Conservation (phyloP, 805 yeast genomes). For the Schwanniomyces occidentalis region DNA sequence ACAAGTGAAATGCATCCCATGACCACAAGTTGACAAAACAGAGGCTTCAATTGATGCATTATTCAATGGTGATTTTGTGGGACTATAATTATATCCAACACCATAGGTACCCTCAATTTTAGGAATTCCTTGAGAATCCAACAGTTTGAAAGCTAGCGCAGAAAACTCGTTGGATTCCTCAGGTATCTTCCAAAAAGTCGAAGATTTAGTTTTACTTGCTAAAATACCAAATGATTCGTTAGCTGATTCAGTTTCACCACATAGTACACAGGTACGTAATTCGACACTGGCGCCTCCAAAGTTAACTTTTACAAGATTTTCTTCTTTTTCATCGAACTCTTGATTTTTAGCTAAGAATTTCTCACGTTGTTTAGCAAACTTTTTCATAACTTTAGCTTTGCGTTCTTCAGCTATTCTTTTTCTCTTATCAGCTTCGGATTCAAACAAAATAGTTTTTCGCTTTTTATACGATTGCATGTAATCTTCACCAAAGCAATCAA, state of each 20-base stretch:
- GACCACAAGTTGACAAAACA: slow-evolving; percentile 50
- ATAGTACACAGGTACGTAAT: slow-evolving; percentile 51
- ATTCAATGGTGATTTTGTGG: slow-evolving; percentile 8
- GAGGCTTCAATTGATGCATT: slow-evolving; percentile 17
- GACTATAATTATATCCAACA: slow-evolving; percentile 22
- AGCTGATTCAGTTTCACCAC: slow-evolving; percentile 52
- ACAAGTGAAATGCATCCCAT: slow-evolving; percentile 52
- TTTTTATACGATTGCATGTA: slow-evolving; percentile 51
- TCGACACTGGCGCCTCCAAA: slow-evolving; percentile 12
- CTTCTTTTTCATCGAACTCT: slow-evolving; percentile 9
- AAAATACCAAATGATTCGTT: slow-evolving; percentile 61
- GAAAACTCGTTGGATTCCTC: slow-evolving; percentile 13
- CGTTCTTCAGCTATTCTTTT: slow-evolving; percentile 61
- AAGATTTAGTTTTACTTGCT: slow-evolving; percentile 45
- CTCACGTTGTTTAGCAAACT: slow-evolving; percentile 56
- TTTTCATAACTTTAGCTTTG: slow-evolving; percentile 59
- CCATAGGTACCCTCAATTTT: slow-evolving; percentile 15
- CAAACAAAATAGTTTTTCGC: slow-evolving; percentile 41
- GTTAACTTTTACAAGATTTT: slow-evolving; percentile 8
- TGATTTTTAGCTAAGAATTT: slow-evolving; percentile 44
- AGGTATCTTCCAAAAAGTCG: slow-evolving; percentile 52
- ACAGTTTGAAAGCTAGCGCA: slow-evolving; percentile 20
- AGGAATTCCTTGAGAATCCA: slow-evolving; percentile 21
- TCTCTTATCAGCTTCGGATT: slow-evolving; percentile 55
- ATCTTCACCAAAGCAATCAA: slow-evolving; percentile 57